Base-by-base conservation (phyloP, 768 basidiomycete species). In the Rhodosporidiobolus odoratus region DNA sequence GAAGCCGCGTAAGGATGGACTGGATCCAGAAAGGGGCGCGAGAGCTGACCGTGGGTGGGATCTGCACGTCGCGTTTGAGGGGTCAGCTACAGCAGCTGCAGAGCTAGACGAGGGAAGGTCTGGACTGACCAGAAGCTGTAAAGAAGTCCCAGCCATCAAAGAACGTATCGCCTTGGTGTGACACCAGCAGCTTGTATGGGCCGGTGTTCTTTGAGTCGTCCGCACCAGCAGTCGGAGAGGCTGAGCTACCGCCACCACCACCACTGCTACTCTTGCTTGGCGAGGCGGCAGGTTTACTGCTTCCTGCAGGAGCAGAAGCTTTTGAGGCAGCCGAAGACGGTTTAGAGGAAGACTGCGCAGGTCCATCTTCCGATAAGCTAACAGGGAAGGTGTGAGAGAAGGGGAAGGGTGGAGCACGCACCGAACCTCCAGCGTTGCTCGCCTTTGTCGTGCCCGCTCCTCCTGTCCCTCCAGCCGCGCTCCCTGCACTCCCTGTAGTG, bases 131-230 rank as follows among this genome's bases (percentile, higher is more conserved):
- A 17, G 62, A 32, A 0, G 21, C 17, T 4, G 35, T 37, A 38
- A 64, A 72, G 40, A 72, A 72, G 0, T 23, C 32, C 66, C 66
- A 72, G 8, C 66, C 66, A 50, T 72, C 71, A 40, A 72, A 72
- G 41, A 72, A 72, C 0, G 17, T 53, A 0, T 56, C 48, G 16
- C 71, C 71, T n/a, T 40, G 19, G 38, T 58, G 53, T 3, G 56
- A 9, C 4, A 23, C 34, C 7, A 58, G 19, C 17, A 72, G 66
- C 54, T 35, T 68, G 63, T 68, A 68, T 4, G 71, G 71, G 4
- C 71, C 71, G 2, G 52, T 41, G 5, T 67, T 67, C 30, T 41
- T 25, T 1, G 50, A 40, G n/a, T 61, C 66, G 10, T 58, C 38
- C 3, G 38, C 57, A 2, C 34, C n/a, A 21, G 34, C 19, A 23